These are phyloP conservation scores for Penicillium pancosmium DNA, from an alignment of 495 filamentous ascomycete genomes.

Conservation along the genomic window DNA sequence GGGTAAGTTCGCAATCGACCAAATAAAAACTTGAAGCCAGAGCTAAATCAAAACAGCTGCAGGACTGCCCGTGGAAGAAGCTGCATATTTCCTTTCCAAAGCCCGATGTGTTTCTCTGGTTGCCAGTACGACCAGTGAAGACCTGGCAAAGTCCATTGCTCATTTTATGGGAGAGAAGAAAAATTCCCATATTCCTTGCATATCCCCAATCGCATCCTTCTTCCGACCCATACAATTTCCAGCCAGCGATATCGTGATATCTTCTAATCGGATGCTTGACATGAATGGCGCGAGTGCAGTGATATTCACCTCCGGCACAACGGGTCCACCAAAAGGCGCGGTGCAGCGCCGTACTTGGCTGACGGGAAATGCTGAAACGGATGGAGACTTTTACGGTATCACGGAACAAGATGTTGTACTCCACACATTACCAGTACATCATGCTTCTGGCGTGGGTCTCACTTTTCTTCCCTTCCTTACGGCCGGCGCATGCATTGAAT, in stretches of 20 bases:
- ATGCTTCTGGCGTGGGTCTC: conserved; percentile 50
- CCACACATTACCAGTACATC: conserved; percentile 51
- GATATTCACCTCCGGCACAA: conserved; percentile 51
- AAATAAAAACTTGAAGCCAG: background rate
- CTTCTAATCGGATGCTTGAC: conserved; percentile 28
- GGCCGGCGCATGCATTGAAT: conserved; percentile 48
- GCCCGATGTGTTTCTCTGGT: conserved; percentile 30
- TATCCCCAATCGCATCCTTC: conserved; percentile 26
- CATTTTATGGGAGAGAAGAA: conserved; percentile 19
- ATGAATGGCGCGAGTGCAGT: conserved; percentile 31
- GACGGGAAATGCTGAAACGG: conserved; percentile 29
- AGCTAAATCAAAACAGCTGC: conserved; percentile 17
- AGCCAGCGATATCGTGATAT: conserved; percentile 22
- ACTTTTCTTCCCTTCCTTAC: conserved; percentile 50
- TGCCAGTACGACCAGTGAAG: conserved; percentile 16
- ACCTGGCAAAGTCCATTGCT: conserved; percentile 21
- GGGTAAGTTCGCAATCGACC: conserved; percentile 18
- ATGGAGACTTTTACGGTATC: conserved; percentile 32
- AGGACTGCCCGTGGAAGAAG: conserved; percentile 42
- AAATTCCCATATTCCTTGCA: conserved; percentile 21
- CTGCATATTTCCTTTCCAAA: conserved; percentile 45
- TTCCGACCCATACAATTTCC: conserved; percentile 14
- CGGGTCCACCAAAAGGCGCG: conserved; percentile 51
- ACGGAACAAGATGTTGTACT: conserved; percentile 30
- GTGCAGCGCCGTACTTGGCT: conserved; percentile 36